Conservation (phyloP, 208 protist genomes). For the Acanthamoeba castellanii region DNA sequence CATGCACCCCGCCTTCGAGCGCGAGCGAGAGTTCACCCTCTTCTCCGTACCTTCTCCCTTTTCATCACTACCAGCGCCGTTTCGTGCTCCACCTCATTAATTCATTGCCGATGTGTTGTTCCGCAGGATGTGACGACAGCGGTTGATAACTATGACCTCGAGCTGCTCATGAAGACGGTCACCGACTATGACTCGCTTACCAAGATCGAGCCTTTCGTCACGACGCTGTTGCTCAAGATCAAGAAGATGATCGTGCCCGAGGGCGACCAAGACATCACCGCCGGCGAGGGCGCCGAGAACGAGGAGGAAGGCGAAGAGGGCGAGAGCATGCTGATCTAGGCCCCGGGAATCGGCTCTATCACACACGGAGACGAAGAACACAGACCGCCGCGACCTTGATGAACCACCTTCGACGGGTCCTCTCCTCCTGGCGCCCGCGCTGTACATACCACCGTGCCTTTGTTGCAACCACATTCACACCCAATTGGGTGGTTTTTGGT, state of each 20-base stretch:
- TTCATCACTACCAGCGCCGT: neutral
- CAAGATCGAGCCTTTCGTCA: constrained; percentile 11
- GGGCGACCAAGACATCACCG: neutral
- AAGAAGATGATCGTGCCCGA: constrained; percentile 28
- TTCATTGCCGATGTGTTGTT: neutral
- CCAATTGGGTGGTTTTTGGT: too few species aligned
- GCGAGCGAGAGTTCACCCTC: constrained; percentile 12
- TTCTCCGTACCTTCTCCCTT: neutral
- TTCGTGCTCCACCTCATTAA: neutral
- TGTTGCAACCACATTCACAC: too few species aligned
- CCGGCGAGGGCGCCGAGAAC: neutral
- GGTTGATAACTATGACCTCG: neutral
- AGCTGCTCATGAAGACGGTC: constrained; percentile 1
- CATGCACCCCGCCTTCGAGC: constrained; percentile 24
- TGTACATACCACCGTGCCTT: too few species aligned
- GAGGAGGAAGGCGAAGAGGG: neutral
- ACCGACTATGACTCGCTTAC: neutral
- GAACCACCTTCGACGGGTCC: too few species aligned
- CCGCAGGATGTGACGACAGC: constrained; percentile 5
- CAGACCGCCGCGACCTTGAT: too few species aligned
- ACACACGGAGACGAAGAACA: too few species aligned
- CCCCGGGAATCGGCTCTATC: too few species aligned
- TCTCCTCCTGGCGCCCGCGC: too few species aligned
- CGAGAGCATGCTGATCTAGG: neutral
- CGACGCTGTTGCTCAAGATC: neutral